phyloP scores from a whole-genome alignment of 2,329 filamentous ascomycete species.

The Diaporthe vaccinii region DNA sequence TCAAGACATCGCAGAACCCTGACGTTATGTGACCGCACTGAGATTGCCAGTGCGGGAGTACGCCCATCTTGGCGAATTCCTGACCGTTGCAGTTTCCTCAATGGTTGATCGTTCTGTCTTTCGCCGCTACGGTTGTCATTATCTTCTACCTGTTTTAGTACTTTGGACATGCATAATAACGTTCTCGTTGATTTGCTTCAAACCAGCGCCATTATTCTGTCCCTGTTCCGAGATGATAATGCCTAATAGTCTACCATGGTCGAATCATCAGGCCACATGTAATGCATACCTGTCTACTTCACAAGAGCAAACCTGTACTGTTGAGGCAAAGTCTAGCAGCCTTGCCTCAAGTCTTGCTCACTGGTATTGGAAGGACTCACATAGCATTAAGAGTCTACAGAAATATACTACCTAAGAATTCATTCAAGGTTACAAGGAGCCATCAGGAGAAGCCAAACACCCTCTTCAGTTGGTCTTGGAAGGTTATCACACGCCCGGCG shows the following conservation, averaged over 20 bases:
- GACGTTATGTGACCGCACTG: background rate
- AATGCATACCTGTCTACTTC: background rate
- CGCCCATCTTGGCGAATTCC: background rate
- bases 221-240: background rate
- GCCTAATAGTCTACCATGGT: background rate
- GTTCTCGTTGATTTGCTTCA: background rate
- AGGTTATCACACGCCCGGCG: conserved; percentile 4
- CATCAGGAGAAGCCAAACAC: conserved; percentile 36
- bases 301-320: too few species aligned
- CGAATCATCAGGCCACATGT: background rate
- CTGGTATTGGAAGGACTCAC: background rate
- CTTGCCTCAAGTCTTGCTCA: background rate
- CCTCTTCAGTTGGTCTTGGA: conserved; percentile 39
- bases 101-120: too few species aligned
- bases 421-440: background rate
- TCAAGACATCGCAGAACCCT: background rate
- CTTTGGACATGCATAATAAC: background rate
- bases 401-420: background rate
- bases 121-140: too few species aligned
- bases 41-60: background rate
- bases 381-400: background rate
- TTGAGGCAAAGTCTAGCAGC: too few species aligned
- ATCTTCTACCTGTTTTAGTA: background rate
- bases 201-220: background rate
- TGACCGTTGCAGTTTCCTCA: background rate